Conservation (phyloP, 2,329 filamentous ascomycete species). For the Aspergillus unguis region DNA sequence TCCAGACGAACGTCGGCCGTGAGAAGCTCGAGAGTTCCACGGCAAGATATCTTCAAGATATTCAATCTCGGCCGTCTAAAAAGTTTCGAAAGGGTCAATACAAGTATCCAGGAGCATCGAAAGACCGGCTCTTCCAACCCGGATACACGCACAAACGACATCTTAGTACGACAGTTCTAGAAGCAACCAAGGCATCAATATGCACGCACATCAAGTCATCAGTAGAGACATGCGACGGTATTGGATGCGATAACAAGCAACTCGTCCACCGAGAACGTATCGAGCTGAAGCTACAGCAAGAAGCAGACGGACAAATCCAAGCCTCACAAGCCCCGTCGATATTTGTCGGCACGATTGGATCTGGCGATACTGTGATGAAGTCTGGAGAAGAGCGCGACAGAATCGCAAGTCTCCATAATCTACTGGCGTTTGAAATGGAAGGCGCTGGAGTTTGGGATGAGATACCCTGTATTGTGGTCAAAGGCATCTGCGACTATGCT, state of each 20-base stretch:
- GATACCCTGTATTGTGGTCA: conserved; percentile 1
- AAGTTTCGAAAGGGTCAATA: background rate
- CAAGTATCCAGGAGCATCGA: background rate
- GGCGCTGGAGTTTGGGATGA: conserved; percentile 4
- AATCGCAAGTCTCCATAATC: background rate
- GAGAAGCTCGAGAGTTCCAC: conserved; percentile 16
- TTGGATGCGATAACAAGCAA: conserved; percentile 25
- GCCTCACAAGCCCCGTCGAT: conserved; percentile 10
- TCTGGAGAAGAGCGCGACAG: conserved; percentile 11
- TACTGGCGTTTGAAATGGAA: conserved; percentile 8
- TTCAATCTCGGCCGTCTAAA: background rate
- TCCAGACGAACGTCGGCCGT: background rate
- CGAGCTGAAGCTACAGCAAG: background rate
- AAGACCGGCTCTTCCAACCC: background rate
- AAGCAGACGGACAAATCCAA: background rate
- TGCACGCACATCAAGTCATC: background rate
- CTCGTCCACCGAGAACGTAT: conserved; percentile 2
- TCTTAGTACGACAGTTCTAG: background rate
- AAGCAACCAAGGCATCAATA: background rate
- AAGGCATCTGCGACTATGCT: conserved; percentile 19
- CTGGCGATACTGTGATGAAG: conserved; percentile 21
- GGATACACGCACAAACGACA: background rate
- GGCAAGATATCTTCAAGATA: background rate
- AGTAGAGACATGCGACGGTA: conserved; percentile 12
- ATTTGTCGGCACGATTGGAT: conserved; percentile 36